Evolutionary conservation across 441 rosid genomes (phyloP).

Genomic region (Jatropha podagrica): DNA sequence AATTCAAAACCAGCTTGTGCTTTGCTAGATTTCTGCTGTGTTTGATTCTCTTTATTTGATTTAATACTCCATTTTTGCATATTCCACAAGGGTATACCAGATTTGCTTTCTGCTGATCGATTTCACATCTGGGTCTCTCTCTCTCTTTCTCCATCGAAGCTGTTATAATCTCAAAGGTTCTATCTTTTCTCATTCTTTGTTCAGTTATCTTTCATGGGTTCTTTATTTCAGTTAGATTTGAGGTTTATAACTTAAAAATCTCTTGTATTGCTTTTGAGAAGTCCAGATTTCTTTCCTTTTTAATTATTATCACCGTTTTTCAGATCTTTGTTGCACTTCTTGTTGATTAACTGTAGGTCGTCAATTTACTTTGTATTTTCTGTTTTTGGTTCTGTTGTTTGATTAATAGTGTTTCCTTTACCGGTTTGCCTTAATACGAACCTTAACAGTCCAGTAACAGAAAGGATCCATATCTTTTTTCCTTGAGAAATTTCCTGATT

Average conservation of each 20-base stretch:
- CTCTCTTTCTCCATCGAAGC: slow-evolving; percentile 3
- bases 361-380: slow-evolving; percentile 6
- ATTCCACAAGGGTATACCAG: slow-evolving; percentile 10
- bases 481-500: neutral
- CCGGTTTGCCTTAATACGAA: slow-evolving; percentile 10
- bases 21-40: slow-evolving; percentile 22
- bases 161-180: slow-evolving; percentile 27
- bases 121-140: slow-evolving; percentile 18
- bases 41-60: neutral
- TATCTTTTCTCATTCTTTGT: slow-evolving; percentile 16
- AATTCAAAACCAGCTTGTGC: slow-evolving; percentile 30
- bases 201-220: neutral
- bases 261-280: neutral
- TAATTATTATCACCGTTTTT: neutral
- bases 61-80: slow-evolving; percentile 3
- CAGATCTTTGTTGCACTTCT: neutral
- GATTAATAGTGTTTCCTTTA: slow-evolving; percentile 1
- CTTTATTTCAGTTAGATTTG: neutral
- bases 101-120: slow-evolving; percentile 22
- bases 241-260: neutral
- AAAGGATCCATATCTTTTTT: slow-evolving; percentile 12
- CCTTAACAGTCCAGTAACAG: slow-evolving; percentile 16
- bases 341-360: neutral
- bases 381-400: slow-evolving; percentile 14
- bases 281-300: neutral